Evolutionary conservation across 371 early-diverging fungal species (phyloP).

Genomic region (Lichtheimia ramosa): DNA sequence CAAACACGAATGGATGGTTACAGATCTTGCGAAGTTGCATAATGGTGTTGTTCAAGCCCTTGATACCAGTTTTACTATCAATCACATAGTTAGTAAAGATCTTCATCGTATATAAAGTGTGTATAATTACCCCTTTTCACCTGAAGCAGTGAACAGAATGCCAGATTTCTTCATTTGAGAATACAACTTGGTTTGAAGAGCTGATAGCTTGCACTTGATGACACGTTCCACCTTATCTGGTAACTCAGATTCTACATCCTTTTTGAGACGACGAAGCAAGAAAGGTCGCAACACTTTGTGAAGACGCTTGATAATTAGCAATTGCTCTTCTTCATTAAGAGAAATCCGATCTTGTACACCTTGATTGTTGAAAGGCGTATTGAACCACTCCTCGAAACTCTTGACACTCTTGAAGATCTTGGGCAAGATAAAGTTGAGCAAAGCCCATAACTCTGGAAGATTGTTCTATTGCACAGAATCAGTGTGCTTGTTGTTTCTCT

Average conservation of each 20-base stretch:
- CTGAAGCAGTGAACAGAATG: slow-evolving; percentile 17
- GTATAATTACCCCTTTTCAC: not conserved
- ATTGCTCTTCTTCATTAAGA: slow-evolving; percentile 95
- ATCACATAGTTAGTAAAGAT: too few species aligned
- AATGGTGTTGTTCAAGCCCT: slow-evolving; percentile 92
- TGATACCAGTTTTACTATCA: slow-evolving; percentile 56
- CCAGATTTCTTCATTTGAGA: slow-evolving; percentile 75
- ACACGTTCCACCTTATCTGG: slow-evolving; percentile 98
- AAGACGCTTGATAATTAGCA: slow-evolving; percentile 93
- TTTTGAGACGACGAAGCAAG: slow-evolving; percentile 96
- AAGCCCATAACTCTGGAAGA: slow-evolving; percentile 97
- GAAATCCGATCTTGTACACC: slow-evolving; percentile 85
- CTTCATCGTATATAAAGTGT: not conserved
- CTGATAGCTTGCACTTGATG: slow-evolving; percentile 88
- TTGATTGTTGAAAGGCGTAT: slow-evolving; percentile 86
- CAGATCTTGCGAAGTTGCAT: slow-evolving; percentile 99
- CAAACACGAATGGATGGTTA: slow-evolving; percentile 98
- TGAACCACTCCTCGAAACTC: slow-evolving; percentile 98
- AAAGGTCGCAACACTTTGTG: slow-evolving; percentile 98
- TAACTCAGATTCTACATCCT: slow-evolving; percentile 97
- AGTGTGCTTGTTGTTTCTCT: not conserved
- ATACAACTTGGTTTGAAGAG: slow-evolving; percentile 78
- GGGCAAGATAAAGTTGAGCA: slow-evolving; percentile 97
- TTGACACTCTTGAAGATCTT: slow-evolving; percentile 93
- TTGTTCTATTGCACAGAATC: slow-evolving; percentile 75